Evolutionary conservation across 2,329 filamentous ascomycete species (phyloP).

Genomic region (Monilinia laxa): DNA sequence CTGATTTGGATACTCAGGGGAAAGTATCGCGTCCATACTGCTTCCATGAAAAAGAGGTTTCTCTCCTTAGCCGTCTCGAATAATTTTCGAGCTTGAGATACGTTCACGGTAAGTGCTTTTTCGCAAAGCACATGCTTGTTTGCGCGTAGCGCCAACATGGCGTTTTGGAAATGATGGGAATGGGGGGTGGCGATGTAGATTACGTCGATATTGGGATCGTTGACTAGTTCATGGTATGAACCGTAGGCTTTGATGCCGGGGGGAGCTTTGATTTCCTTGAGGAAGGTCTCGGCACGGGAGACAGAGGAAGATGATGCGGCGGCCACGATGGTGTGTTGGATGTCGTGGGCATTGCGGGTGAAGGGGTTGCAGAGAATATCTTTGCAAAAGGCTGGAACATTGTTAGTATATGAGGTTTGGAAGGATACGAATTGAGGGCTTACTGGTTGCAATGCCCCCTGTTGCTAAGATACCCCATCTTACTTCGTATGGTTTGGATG

Average conservation of each 20-base stretch:
- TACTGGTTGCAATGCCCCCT: constrained; percentile 42
- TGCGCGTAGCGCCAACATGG: constrained; percentile 61
- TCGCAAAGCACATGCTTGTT: constrained; percentile 71
- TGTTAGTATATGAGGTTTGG: constrained; percentile 20
- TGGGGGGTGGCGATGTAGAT: constrained; percentile 71
- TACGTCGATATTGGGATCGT: constrained; percentile 64
- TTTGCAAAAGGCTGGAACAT: constrained; percentile 52
- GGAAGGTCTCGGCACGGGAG: constrained; percentile 59
- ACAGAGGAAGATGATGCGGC: constrained; percentile 64
- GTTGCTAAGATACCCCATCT: constrained; percentile 43
- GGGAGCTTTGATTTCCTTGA: constrained; percentile 56
- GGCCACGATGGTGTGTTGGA: constrained; percentile 62
- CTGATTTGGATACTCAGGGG: constrained; percentile 61
- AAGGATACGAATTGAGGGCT: background rate
- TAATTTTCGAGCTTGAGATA: constrained; percentile 59
- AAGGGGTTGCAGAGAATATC: constrained; percentile 63
- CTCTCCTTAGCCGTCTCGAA: constrained; percentile 61
- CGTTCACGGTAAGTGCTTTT: constrained; percentile 71
- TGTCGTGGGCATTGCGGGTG: constrained; percentile 57
- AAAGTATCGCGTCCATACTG: constrained; percentile 71
- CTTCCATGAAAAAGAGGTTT: constrained; percentile 61
- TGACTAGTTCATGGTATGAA: constrained; percentile 64
- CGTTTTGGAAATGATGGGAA: constrained; percentile 71
- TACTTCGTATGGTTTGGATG: constrained; percentile 35
- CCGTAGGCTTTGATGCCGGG: constrained; percentile 62